Base-by-base conservation (phyloP, 495 filamentous ascomycete genomes). In the Aspergillus mulundensis region DNA sequence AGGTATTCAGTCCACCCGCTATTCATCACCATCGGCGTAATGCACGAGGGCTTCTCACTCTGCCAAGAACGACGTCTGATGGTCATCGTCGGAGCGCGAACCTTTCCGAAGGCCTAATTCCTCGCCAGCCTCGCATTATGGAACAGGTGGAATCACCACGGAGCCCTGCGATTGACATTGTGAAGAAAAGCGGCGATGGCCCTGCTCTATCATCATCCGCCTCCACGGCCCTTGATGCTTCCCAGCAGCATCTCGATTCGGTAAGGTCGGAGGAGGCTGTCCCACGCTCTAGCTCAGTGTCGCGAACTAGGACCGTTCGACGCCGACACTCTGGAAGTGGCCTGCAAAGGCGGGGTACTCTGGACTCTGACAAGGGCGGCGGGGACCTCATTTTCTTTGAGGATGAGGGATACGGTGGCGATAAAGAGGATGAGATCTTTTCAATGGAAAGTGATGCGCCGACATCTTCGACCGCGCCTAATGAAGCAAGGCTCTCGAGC, bases 1-100 rank as follows among this genome's bases (percentile, higher is more conserved):
- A 97, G 66, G 94, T 95, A 0, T 98, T 98, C 69, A 79, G 88
- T 39, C 90, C 90, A 28, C 87, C 91, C 50, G 83, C 87, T 2
- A 86, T 96, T 50, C 83, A 87, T 66, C 82, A 78, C 40, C 83
- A 84, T 54, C 76, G 79, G 28, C 78, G 81, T 39, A 85, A 86
- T 58, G 77, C 79, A 30, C 78, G 82, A 8, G 83, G 86, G 23
- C 84, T 87, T 63, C 75, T 84, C 25, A 75, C 77, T 24, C 64
- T 87, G 34, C 77, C 66, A 25, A 66, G 74, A 60, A 67, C 69
- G n/a, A 56, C 65, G 4, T 74, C 72, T 0, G 72, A 78, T 53
- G 64, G 67, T n/a, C 43, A 66, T 23, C 66, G 54, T 32, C 67
- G 64, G 19, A 67, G 61, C 53, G 61, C 58, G 7, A 74, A 75